phyloP scores from a whole-genome alignment of 163 green algal species.

The Chloromonas sp. region DNA sequence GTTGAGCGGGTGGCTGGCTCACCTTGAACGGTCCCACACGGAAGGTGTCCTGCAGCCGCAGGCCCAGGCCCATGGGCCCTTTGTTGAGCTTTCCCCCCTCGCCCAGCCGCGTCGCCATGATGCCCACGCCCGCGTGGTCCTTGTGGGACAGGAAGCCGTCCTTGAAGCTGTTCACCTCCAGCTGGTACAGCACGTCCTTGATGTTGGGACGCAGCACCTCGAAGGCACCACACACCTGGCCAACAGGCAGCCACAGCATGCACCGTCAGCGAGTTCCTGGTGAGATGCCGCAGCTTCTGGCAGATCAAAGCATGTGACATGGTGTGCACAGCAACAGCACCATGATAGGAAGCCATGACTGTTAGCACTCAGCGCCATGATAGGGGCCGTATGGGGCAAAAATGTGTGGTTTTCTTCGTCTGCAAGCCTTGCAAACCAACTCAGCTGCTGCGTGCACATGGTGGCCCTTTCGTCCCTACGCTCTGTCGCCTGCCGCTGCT shows the following conservation, averaged over 20 bases:
- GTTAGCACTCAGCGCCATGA: no score
- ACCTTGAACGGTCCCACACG: constrained; percentile 41
- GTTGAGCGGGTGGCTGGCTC: background rate
- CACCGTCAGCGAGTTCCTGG: no score
- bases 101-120: constrained; percentile 38
- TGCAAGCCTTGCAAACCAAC: no score
- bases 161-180: constrained; percentile 52
- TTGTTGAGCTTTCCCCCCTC: constrained; percentile 42
- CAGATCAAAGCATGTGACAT: no score
- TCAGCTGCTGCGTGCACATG: no score
- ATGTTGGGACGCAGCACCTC: constrained; percentile 51
- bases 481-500: no score
- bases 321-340: no score
- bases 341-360: no score
- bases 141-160: constrained; percentile 19
- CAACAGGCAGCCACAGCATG: background rate
- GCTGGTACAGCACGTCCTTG: constrained; percentile 53
- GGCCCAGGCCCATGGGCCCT: constrained; percentile 38
- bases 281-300: no score
- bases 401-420: no score
- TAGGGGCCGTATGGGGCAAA: no score
- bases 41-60: constrained; percentile 43
- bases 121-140: constrained; percentile 25
- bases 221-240: constrained; percentile 26
- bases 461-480: no score